Percentiles rank a stretch among this genome's conserved stretches.
Conservation (phyloP, 345 rosid genomes). For the Jatropha curcas region DNA sequence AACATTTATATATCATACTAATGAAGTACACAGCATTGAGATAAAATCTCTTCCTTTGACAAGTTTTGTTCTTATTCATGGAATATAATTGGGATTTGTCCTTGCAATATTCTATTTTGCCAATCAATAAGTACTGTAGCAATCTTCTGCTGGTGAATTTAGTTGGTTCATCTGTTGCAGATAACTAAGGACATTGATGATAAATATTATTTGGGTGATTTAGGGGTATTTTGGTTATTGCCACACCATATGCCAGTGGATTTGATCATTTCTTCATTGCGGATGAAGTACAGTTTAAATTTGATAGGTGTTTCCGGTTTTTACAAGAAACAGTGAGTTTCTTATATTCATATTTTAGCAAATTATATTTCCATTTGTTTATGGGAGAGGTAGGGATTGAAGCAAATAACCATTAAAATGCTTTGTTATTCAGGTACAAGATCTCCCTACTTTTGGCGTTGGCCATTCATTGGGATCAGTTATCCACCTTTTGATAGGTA, state of each 20-base stretch:
- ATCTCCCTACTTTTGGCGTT: conserved; percentile 89
- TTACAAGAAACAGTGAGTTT: conserved; percentile 74
- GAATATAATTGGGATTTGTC: not conserved
- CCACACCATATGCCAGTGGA: conserved; percentile 96
- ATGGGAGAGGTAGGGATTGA: not conserved
- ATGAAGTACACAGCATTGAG: not conserved
- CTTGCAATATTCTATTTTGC: not conserved
- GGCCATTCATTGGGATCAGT: conserved; percentile 97
- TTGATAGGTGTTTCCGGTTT: conserved; percentile 75
- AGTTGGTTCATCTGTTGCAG: not conserved
- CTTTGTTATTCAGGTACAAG: conserved; percentile 56
- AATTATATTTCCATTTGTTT: not conserved
- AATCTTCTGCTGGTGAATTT: not conserved
- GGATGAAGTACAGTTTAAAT: conserved; percentile 96
- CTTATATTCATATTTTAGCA: conserved; percentile 5
- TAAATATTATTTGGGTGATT: conserved; percentile 24
- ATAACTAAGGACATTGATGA: conserved; percentile 14
- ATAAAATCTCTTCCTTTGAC: not conserved
- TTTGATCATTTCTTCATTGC: conserved; percentile 91
- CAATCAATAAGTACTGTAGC: not conserved
- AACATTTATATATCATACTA: not conserved
- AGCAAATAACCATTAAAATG: conserved; percentile 7
- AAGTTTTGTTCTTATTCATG: not conserved
- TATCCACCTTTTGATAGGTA: conserved; percentile 97
- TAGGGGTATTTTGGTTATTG: conserved; percentile 93